Evolutionary conservation across 2,329 filamentous ascomycete species (phyloP).

Genomic region (Sporothrix curviconia): DNA sequence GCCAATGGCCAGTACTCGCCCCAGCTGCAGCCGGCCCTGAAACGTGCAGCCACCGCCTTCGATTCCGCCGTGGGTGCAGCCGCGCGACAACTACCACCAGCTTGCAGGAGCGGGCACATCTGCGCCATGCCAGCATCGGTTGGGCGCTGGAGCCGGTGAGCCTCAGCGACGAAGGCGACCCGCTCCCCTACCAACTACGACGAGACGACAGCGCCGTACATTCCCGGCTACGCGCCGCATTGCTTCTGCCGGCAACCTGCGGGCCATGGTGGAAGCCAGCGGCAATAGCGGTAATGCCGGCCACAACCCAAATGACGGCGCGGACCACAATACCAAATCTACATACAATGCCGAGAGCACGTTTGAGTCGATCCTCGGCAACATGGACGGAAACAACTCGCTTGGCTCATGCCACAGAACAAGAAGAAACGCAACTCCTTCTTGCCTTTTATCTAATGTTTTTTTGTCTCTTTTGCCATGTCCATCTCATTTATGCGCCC

Average conservation of each 20-base stretch:
- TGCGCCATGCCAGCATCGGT: slow-evolving; percentile 28
- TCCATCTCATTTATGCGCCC: no score
- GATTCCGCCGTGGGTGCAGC: slow-evolving; percentile 6
- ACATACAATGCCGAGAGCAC: slow-evolving; percentile 17
- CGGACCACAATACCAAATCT: not conserved
- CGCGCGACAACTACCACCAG: slow-evolving; percentile 15
- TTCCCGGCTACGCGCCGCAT: slow-evolving; percentile 16
- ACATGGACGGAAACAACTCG: slow-evolving; percentile 25
- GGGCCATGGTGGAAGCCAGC: slow-evolving; percentile 9
- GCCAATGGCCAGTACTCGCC: not conserved
- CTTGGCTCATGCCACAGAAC: slow-evolving; percentile 21
- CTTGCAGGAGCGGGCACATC: slow-evolving; percentile 22
- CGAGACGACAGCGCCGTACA: no score
- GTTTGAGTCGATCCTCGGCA: slow-evolving; percentile 33
- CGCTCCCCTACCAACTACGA: slow-evolving; percentile 8
- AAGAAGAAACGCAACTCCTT: slow-evolving; percentile 26
- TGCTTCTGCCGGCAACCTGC: slow-evolving; percentile 22
- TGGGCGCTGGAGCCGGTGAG: slow-evolving; percentile 30
- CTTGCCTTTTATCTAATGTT: slow-evolving; percentile 19
- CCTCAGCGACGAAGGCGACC: slow-evolving; percentile 16
- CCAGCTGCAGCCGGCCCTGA: slow-evolving; percentile 16
- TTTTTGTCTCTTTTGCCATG: not conserved
- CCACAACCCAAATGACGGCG: not conserved
- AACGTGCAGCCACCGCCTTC: slow-evolving; percentile 3
- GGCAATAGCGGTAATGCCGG: slow-evolving; percentile 1